A percentile compares a stretch with the other conserved stretches of the same genome.
These are phyloP conservation scores for Lachancea fermentati DNA, from an alignment of 805 yeast species.

Conservation along the genomic window DNA sequence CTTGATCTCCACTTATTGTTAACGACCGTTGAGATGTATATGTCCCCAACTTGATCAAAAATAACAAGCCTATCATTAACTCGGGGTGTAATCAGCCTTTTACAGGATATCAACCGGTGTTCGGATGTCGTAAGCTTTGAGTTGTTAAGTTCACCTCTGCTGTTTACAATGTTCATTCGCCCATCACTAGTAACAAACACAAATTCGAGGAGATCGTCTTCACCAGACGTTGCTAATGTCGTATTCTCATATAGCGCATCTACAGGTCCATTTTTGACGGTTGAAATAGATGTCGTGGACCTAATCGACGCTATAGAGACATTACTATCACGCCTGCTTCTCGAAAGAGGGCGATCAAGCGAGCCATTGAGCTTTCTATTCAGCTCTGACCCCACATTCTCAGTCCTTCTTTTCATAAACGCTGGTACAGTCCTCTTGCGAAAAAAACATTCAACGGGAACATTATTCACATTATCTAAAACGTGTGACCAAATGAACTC, in stretches of 20 bases:
- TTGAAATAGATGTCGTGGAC: conserved; percentile 18
- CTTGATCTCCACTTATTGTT: conserved; percentile 62
- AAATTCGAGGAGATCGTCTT: conserved; percentile 36
- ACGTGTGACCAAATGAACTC: conserved; percentile 52
- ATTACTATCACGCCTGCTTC: conserved; percentile 32
- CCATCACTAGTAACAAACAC: conserved; percentile 51
- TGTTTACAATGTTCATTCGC: conserved; percentile 37
- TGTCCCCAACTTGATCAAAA: conserved; percentile 41
- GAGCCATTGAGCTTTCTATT: conserved; percentile 7
- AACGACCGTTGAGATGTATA: conserved; percentile 58
- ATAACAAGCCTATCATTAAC: conserved; percentile 68
- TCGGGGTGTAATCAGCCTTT: conserved; percentile 60
- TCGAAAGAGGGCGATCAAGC: conserved; percentile 5
- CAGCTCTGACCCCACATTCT: conserved; percentile 10
- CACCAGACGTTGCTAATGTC: conserved; percentile 6
- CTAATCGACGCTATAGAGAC: conserved; percentile 25
- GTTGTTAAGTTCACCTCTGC: conserved; percentile 36
- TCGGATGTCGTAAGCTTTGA: conserved; percentile 28
- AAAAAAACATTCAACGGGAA: conserved; percentile 54
- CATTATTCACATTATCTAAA: conserved; percentile 34
- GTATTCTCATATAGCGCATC: conserved; percentile 18
- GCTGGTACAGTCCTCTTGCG: conserved; percentile 49
- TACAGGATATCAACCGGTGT: conserved; percentile 42
- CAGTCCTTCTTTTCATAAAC: conserved; percentile 32
- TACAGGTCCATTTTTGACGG: conserved; percentile 19